Base-by-base conservation (phyloP, 2,329 filamentous ascomycete species). In the Diaporthe sp. region DNA sequence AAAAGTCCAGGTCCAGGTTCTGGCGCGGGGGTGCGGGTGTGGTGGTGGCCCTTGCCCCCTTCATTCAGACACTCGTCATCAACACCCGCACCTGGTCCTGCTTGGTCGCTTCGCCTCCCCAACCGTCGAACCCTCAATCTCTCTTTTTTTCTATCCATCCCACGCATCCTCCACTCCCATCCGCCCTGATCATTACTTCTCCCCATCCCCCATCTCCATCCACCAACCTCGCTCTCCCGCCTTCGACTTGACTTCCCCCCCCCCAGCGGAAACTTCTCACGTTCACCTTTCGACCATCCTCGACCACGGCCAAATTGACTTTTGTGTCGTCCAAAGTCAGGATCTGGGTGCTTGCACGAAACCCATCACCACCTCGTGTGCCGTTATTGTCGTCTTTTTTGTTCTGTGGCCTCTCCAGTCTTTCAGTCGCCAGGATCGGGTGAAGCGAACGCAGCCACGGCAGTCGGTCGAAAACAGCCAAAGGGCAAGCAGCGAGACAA, bases 231-330 rank as follows among this genome's bases (percentile, higher is more conserved):
- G 19, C 30, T 37, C 22, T 72, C 27, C 55, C 55, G 27, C 63
- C 50, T 73, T 53, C 47, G 47, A 27, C 66, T 70, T 66, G 73
- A 70, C 69, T 75, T 74, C 73, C 73, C 61, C 70, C 51, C 70
- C 71, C 66, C 51, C 42, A 70, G 32, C 51, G 51, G 71, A 72
- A 77, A 73, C 66, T 74, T 74, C 53, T 68, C 63, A 42, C 74
- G 32, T 66, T 58, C 35, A 25, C n/a, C 27, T 37, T 51, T 51
- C 73, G 56, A 75, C 39, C 65, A 61, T 30, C 39, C 73, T 58
- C 76, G 70, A 75, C 78, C 78, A 75, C 82, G 81, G 78, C 81
- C 81, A 83, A 82, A 84, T 83, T 83, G 78, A 80, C 69, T 84
- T 83, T 83, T 83, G 82, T 78, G 81, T 82, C 79, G 82, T 80